Conservation (phyloP, 1,284 basidiomycete genomes). For the Pascua guehoae region DNA sequence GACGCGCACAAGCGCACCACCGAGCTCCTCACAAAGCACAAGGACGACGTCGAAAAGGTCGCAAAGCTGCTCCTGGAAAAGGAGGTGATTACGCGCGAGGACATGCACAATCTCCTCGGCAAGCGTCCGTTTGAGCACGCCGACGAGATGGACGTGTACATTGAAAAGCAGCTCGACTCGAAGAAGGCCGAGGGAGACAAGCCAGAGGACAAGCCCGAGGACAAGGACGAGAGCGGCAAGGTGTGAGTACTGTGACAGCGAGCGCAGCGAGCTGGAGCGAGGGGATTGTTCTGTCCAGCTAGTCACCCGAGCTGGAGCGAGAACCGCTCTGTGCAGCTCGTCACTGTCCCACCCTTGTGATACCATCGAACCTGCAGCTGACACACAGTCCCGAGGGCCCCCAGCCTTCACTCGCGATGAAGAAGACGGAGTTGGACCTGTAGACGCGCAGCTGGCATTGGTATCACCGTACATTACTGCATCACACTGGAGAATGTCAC, state of each 20-base stretch:
- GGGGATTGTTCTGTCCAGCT: no score
- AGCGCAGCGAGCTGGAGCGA: neutral
- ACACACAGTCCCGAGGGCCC: neutral
- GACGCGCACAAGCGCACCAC: conserved; percentile 81
- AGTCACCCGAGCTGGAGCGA: neutral
- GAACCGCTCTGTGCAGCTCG: no score
- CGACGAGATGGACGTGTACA: conserved; percentile 92
- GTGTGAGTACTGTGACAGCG: neutral
- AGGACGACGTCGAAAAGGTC: conserved; percentile 88
- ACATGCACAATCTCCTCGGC: conserved; percentile 44
- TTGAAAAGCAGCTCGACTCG: conserved; percentile 57
- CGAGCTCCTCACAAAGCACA: conserved; percentile 74
- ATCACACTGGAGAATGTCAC: conserved; percentile 8
- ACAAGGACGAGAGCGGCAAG: neutral
- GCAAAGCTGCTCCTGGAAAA: conserved; percentile 84
- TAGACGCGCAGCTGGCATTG: conserved; percentile 1
- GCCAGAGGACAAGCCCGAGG: neutral
- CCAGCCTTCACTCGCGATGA: conserved; percentile 1
- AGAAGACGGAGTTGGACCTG: neutral
- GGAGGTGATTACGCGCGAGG: conserved; percentile 82
- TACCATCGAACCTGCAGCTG: neutral
- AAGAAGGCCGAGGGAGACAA: conserved; percentile 23
- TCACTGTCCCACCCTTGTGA: neutral
- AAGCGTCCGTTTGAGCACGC: conserved; percentile 54
- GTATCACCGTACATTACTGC: conserved; percentile 4